Evolutionary conservation across 2,329 filamentous ascomycete genomes (phyloP).

Genomic region (Aspergillus neoniger): DNA sequence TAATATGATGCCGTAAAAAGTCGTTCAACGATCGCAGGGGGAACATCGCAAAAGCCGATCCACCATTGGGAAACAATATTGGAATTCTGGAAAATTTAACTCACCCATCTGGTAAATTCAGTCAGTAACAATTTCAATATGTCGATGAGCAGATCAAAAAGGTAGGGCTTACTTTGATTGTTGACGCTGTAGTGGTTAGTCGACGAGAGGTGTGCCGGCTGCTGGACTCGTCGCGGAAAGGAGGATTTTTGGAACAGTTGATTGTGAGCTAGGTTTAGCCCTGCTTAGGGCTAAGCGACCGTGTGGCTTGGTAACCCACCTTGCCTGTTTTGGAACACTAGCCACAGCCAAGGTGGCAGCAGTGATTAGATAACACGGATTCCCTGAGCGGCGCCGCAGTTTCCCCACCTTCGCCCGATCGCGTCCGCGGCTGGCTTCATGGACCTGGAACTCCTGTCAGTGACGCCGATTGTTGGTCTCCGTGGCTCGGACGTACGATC

Average conservation of each 20-base stretch:
- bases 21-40: constrained; percentile 31
- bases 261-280: constrained; percentile 45
- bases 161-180: constrained; percentile 50
- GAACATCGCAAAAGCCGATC: constrained; percentile 31
- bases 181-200: constrained; percentile 53
- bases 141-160: constrained; percentile 18
- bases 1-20: constrained; percentile 10
- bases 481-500: background rate
- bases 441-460: background rate
- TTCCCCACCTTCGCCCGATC: constrained; percentile 19
- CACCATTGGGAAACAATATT: constrained; percentile 30
- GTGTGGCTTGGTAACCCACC: constrained; percentile 27
- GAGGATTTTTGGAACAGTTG: constrained; percentile 43
- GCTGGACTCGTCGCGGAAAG: constrained; percentile 40
- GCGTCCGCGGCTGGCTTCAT: background rate
- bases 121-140: constrained; percentile 29
- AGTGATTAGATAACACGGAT: constrained; percentile 8
- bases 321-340: constrained; percentile 27
- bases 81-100: constrained; percentile 38
- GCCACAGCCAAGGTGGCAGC: constrained; percentile 21
- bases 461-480: constrained; percentile 1
- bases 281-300: constrained; percentile 48
- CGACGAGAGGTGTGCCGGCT: constrained; percentile 41
- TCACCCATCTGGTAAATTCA: constrained; percentile 61
- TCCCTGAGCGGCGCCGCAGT: constrained; percentile 12